Percentiles rank a stretch among this genome's conserved stretches.
Conservation (phyloP, 1,284 basidiomycete genomes). For the Pseudozyma tsukubaensis region DNA sequence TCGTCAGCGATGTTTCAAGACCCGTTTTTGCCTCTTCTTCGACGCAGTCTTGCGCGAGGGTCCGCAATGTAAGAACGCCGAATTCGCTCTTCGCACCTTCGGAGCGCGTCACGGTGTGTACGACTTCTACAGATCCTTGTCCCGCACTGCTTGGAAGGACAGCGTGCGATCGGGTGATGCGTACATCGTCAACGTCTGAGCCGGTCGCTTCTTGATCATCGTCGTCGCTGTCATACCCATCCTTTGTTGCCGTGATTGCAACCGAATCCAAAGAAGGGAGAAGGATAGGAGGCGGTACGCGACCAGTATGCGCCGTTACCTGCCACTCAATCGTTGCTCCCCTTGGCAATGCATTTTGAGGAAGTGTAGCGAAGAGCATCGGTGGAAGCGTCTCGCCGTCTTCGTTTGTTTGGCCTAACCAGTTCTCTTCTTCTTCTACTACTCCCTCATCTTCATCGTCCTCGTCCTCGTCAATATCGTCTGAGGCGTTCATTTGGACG, state of each 20-base stretch:
- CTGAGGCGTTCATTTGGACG: background rate
- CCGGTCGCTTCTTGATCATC: constrained; percentile 28
- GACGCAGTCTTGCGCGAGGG: background rate
- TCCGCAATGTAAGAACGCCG: constrained; percentile 28
- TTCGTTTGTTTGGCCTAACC: constrained; percentile 22
- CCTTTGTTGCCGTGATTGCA: background rate
- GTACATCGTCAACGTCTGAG: constrained; percentile 19
- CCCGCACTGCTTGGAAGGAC: background rate
- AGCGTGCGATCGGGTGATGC: background rate
- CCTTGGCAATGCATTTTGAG: constrained; percentile 42
- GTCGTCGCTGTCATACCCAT: constrained; percentile 35
- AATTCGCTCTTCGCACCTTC: constrained; percentile 11
- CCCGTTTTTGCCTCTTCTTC: background rate
- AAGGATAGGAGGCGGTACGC: constrained; percentile 14
- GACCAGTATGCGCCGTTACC: constrained; percentile 60
- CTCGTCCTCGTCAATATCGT: background rate
- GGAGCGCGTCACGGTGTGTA: constrained; percentile 26
- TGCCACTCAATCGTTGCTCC: constrained; percentile 64
- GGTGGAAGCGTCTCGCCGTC: constrained; percentile 22
- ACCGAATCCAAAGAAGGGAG: background rate
- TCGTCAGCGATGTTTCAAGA: constrained; percentile 1
- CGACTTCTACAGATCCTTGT: constrained; percentile 1
- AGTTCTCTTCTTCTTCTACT: constrained; percentile 20
- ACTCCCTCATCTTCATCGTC: constrained; percentile 15
- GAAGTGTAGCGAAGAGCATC: constrained; percentile 50